Conservation (phyloP, 495 filamentous ascomycete genomes). For the Talaromyces borbonicus region DNA sequence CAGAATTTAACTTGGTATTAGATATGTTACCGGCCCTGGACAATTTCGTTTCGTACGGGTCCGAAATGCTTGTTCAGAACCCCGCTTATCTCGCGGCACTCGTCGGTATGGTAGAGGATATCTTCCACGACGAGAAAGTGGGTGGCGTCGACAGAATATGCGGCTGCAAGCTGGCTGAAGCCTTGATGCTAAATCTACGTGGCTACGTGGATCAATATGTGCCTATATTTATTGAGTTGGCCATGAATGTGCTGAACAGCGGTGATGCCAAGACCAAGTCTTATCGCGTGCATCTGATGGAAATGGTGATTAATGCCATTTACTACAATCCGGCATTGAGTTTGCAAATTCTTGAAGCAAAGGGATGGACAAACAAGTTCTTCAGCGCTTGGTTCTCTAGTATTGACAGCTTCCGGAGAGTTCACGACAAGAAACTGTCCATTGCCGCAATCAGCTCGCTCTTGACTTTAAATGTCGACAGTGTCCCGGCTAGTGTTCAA, state of each 20-base stretch:
- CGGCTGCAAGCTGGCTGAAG: conserved; percentile 97
- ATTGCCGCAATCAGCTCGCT: conserved; percentile 86
- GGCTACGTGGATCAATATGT: conserved; percentile 83
- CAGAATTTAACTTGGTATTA: conserved; percentile 8
- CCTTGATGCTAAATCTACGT: conserved; percentile 89
- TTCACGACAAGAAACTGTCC: conserved; percentile 97
- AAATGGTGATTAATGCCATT: conserved; percentile 97
- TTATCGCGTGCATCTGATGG: conserved; percentile 92
- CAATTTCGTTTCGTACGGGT: conserved; percentile 91
- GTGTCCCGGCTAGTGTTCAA: conserved; percentile 80
- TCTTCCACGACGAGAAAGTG: conserved; percentile 77
- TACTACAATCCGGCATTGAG: conserved; percentile 87
- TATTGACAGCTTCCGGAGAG: conserved; percentile 85
- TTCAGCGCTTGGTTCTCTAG: conserved; percentile 96
- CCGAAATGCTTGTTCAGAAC: conserved; percentile 65
- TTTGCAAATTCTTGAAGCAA: conserved; percentile 76
- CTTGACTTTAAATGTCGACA: conserved; percentile 60
- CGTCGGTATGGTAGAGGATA: conserved; percentile 69
- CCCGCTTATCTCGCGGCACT: conserved; percentile 79
- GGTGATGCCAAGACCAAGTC: conserved; percentile 69
- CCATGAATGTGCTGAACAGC: conserved; percentile 69
- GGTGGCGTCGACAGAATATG: conserved; percentile 93
- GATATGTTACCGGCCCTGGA: conserved; percentile 97
- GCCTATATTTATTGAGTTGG: conserved; percentile 76
- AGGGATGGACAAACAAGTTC: conserved; percentile 98